Evolutionary conservation across 1,139 yeast genomes (phyloP).

Genomic region (Kodamaea ohmeri): DNA sequence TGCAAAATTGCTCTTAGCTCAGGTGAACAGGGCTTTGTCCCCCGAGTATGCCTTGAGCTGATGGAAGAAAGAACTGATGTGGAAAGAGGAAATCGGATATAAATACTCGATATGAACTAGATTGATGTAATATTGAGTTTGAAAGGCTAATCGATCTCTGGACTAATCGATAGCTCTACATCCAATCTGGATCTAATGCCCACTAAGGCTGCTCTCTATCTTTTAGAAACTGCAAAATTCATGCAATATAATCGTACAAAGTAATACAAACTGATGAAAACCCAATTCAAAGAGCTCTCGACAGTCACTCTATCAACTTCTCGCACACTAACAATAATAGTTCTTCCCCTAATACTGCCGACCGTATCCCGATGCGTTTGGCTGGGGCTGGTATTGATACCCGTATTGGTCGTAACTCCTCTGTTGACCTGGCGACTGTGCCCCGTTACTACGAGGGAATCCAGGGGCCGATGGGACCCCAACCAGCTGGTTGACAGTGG

Average conservation of each 20-base stretch:
- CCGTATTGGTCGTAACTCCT: constrained; percentile 10
- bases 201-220: no score
- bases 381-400: constrained; percentile 11
- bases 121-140: no score
- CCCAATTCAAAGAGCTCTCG: background rate
- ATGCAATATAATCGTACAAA: background rate
- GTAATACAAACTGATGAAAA: background rate
- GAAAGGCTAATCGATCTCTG: no score
- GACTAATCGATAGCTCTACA: no score
- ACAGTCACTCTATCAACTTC: background rate
- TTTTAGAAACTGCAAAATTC: no score
- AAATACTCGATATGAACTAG: no score
- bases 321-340: background rate
- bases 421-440: constrained; percentile 8
- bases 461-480: constrained; percentile 5
- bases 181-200: no score
- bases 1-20: constrained; percentile 25
- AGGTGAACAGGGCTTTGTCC: constrained; percentile 33
- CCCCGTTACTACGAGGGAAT: constrained; percentile 12
- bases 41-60: constrained; percentile 24
- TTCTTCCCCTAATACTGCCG: constrained; percentile 5
- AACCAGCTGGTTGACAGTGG: background rate
- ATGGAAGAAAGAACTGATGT: no score
- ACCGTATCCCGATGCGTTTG: constrained; percentile 7
- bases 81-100: no score